These are phyloP conservation scores for Cynanchum wilfordii DNA, from an alignment of 257 asterid species.

Conservation along the genomic window DNA sequence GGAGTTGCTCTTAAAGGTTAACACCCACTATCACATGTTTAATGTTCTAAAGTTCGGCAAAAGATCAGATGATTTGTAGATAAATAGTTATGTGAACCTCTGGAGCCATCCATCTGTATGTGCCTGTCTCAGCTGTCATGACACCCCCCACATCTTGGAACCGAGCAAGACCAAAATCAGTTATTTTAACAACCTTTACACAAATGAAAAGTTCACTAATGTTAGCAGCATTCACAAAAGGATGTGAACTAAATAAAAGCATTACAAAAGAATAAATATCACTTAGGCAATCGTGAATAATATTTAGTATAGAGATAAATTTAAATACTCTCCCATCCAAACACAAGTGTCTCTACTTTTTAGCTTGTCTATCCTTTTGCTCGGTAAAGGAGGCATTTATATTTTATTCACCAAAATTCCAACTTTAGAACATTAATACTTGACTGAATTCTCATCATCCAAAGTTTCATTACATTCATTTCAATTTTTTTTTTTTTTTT, in stretches of 20 bases:
- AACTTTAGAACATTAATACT: too few relatives aligned
- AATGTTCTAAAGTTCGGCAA: not conserved
- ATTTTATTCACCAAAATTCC: too few relatives aligned
- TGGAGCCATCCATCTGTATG: slow-evolving; percentile 47
- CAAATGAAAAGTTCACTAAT: slow-evolving; percentile 27
- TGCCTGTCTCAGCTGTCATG: slow-evolving; percentile 48
- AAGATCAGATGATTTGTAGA: not conserved
- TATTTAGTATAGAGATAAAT: not conserved
- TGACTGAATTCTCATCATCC: too few relatives aligned
- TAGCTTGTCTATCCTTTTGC: too few relatives aligned
- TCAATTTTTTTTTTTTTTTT: too few relatives aligned
- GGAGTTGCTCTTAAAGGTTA: not conserved
- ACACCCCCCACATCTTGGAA: slow-evolving; percentile 33
- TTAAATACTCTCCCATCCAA: too few relatives aligned
- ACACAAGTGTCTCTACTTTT: too few relatives aligned
- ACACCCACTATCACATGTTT: not conserved
- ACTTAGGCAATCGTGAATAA: not conserved
- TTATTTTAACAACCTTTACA: slow-evolving; percentile 39
- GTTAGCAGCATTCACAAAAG: slow-evolving; percentile 13
- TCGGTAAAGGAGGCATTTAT: too few relatives aligned
- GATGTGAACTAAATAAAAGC: not conserved
- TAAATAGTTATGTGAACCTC: slow-evolving; percentile 24
- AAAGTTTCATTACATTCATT: too few relatives aligned
- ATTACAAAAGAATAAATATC: not conserved
- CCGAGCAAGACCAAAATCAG: slow-evolving; percentile 49